These are phyloP conservation scores for Apostasia ramifera DNA, from an alignment of 106 monocot genomes.

Conservation along the genomic window DNA sequence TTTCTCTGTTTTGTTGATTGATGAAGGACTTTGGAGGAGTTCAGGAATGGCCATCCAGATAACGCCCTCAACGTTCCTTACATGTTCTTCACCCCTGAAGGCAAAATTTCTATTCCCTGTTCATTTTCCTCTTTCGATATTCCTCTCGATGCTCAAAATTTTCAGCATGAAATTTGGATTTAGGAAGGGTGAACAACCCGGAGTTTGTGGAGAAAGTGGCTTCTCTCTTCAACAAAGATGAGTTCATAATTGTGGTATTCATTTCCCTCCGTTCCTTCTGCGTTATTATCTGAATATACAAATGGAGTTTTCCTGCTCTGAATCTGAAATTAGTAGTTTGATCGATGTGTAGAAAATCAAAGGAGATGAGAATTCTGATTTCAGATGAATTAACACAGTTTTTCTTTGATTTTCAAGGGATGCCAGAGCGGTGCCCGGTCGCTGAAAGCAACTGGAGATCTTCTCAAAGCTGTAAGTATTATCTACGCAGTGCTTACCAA, in stretches of 20 bases:
- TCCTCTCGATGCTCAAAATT: neutral
- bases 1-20: neutral
- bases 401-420: constrained; percentile 23
- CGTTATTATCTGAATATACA: neutral
- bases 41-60: constrained; percentile 45
- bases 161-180: neutral
- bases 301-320: neutral
- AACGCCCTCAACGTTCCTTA: constrained; percentile 61
- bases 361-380: neutral
- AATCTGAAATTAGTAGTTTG: neutral
- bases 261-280: neutral
- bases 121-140: neutral
- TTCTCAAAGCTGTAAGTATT: constrained; percentile 47
- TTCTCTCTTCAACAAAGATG: constrained; percentile 42
- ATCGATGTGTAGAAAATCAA: neutral
- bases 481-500: neutral
- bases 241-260: constrained; percentile 63
- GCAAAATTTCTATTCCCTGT: constrained; percentile 4
- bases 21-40: constrained; percentile 66
- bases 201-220: constrained; percentile 59
- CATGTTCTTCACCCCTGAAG: constrained; percentile 67
- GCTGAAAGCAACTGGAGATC: constrained; percentile 46
- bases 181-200: constrained; percentile 66
- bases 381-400: neutral
- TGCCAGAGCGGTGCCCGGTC: constrained; percentile 56